Evolutionary conservation across 2,329 filamentous ascomycete genomes (phyloP), one percentile per base, ranked within the genome.

Genomic region (Didymella exigua): DNA sequence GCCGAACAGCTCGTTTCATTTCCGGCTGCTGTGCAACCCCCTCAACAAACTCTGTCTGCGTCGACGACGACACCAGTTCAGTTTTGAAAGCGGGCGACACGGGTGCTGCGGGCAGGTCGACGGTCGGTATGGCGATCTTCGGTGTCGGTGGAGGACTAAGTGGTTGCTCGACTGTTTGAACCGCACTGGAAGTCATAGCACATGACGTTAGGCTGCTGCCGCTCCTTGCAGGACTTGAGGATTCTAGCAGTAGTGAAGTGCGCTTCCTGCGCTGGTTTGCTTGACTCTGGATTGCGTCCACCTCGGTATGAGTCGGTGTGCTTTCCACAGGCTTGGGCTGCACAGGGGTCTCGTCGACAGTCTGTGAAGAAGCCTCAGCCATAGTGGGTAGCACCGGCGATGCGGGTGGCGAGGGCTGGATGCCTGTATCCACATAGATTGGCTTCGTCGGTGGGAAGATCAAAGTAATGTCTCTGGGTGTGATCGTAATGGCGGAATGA

Each of bases 391-490:
- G 60, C 19, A 79, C 78, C 52, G 91, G 91, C 2, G 91, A 96
- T 3, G 88, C 82, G 1, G 91, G 91, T 40, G 91, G 92, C 29
- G 91, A 95, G 68, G 85, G 95, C 72, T 97, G 93, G 27, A 91
- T 82, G 3, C 87, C 90, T n/a, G 83, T 84, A 68, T 96, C 90
- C 33, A 84, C 83, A 77, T 95, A 96, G 54, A 81, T 60, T 30
- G 73, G 71, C 46, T 65, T 70, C n/a, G 69, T 66, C 43, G 71
- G 71, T 43, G 70, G 66, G 41, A 71, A 74, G 30, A 74, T 53
- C 48, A 74, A 56, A 2, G 66, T 68, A 13, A 70, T 57, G 19
- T 70, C 66, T 44, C 60, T 65, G 24, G 68, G 67, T 13, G 63
- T 58, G 13, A 69, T 44, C 7, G 62, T 67, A 0, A 63, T 36